Evolutionary conservation across 257 asterid genomes (phyloP).

Genomic region (Perilla frutescens): DNA sequence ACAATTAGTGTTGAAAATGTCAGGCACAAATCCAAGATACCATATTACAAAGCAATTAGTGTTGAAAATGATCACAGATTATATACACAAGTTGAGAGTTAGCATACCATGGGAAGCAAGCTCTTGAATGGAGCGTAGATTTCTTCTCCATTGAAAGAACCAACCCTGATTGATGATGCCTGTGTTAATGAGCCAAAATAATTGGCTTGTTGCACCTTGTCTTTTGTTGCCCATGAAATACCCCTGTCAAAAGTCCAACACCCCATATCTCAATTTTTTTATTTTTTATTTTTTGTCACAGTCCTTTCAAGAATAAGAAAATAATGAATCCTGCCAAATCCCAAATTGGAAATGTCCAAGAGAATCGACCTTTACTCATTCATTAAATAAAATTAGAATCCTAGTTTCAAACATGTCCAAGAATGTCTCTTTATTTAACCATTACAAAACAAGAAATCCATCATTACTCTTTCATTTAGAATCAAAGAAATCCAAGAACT

Average conservation of each 20-base stretch:
- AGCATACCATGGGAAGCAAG: constrained; percentile 84
- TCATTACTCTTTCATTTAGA: too few relatives aligned
- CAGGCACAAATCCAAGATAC: not conserved
- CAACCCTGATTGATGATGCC: constrained; percentile 85
- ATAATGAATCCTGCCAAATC: not conserved
- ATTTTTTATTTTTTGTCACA: not conserved
- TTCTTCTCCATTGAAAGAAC: constrained; percentile 95
- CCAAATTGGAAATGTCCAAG: not conserved
- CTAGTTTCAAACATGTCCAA: not conserved
- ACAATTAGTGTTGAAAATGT: not conserved
- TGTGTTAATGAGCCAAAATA: constrained; percentile 92
- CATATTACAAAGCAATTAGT: not conserved
- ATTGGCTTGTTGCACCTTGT: constrained; percentile 85
- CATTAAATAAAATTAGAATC: not conserved
- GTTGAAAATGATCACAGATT: too few relatives aligned
- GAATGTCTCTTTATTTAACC: not conserved
- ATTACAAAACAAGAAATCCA: too few relatives aligned
- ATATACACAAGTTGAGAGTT: not conserved
- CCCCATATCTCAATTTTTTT: constrained; percentile 27
- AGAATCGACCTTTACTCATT: not conserved
- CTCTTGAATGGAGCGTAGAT: constrained; percentile 96
- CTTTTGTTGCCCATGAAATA: constrained; percentile 96
- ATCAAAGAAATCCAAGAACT: too few relatives aligned
- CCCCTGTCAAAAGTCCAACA: constrained; percentile 61
- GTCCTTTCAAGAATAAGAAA: not conserved